Conservation (phyloP, 108 stramenopile genomes). For the Cyclotella kingstonii region DNA sequence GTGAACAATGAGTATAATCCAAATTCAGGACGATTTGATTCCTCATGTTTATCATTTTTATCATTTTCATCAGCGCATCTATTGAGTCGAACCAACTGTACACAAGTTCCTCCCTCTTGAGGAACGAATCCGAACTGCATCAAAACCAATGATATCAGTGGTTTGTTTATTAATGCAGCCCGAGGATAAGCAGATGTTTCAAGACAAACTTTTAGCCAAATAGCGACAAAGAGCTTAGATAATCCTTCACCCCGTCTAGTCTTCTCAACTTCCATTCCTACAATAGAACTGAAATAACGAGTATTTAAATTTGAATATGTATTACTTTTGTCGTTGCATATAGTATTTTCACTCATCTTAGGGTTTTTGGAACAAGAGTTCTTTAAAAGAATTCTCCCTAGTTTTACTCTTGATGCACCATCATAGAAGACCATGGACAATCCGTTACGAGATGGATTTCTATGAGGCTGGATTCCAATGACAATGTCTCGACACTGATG, state of each 20-base stretch:
- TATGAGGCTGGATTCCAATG: conserved; percentile 47
- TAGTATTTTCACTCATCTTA: background rate
- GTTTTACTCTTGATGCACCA: conserved; percentile 18
- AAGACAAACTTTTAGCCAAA: conserved; percentile 43
- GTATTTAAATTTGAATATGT: background rate
- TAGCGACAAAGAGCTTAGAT: conserved; percentile 38
- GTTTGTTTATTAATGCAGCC: conserved; percentile 48
- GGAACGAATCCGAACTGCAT: conserved; percentile 41
- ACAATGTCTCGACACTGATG: conserved; percentile 2
- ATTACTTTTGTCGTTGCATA: background rate
- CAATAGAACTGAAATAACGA: conserved; percentile 29
- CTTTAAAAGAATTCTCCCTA: conserved; percentile 41
- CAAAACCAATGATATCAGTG: conserved; percentile 37
- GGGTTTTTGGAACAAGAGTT: conserved; percentile 15
- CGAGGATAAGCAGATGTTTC: conserved; percentile 35
- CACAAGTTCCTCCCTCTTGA: conserved; percentile 26
- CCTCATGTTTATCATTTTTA: background rate
- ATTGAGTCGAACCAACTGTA: conserved; percentile 32
- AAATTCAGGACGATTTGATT: conserved; percentile 16
- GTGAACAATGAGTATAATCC: conserved; percentile 30
- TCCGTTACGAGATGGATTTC: conserved; percentile 43
- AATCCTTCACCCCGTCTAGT: conserved; percentile 34
- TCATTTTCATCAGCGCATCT: conserved; percentile 2
- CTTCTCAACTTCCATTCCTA: conserved; percentile 45
- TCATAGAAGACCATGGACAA: conserved; percentile 40